phyloP scores from a whole-genome alignment of 768 basidiomycete species.

The Rhodocollybia butyracea region DNA sequence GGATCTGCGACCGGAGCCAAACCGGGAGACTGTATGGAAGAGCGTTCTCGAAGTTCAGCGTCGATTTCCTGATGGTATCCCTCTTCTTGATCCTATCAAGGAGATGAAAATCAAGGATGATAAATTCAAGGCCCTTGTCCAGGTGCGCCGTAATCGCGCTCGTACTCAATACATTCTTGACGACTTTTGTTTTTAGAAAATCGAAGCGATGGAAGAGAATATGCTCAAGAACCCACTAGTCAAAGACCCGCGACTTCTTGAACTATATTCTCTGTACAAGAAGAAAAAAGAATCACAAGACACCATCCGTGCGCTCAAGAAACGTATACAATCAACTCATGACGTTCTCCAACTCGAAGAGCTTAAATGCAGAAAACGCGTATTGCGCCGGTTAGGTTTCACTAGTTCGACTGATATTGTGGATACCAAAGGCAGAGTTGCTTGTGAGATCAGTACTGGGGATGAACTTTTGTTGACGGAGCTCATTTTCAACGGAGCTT shows the following conservation, averaged over 20 bases:
- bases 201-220: slow-evolving; percentile 82
- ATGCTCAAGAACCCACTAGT: slow-evolving; percentile 79
- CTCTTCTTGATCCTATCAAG: slow-evolving; percentile 85
- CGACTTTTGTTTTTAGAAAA: slow-evolving; percentile 59
- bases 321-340: slow-evolving; percentile 84
- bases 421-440: slow-evolving; percentile 96
- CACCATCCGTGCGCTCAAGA: slow-evolving; percentile 74
- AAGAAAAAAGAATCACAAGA: slow-evolving; percentile 70
- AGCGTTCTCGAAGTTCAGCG: slow-evolving; percentile 88
- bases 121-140: slow-evolving; percentile 82
- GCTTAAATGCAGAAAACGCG: slow-evolving; percentile 92
- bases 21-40: slow-evolving; percentile 86
- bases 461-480: slow-evolving; percentile 96
- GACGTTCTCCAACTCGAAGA: slow-evolving; percentile 96
- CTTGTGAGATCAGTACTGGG: slow-evolving; percentile 97
- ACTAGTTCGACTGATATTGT: slow-evolving; percentile 88
- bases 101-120: slow-evolving; percentile 97
- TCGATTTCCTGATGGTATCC: slow-evolving; percentile 84
- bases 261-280: slow-evolving; percentile 77
- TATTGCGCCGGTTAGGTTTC: slow-evolving; percentile 88
- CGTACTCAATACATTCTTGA: neutral
- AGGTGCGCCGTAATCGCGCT: slow-evolving; percentile 42
- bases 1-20: slow-evolving; percentile 73
- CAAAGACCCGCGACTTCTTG: slow-evolving; percentile 72
- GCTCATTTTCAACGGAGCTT: slow-evolving; percentile 94